Evolutionary conservation across 768 basidiomycete genomes (phyloP), one percentile per base, ranked within the genome.

Genomic region (Leucosporidium creatinivorum): DNA sequence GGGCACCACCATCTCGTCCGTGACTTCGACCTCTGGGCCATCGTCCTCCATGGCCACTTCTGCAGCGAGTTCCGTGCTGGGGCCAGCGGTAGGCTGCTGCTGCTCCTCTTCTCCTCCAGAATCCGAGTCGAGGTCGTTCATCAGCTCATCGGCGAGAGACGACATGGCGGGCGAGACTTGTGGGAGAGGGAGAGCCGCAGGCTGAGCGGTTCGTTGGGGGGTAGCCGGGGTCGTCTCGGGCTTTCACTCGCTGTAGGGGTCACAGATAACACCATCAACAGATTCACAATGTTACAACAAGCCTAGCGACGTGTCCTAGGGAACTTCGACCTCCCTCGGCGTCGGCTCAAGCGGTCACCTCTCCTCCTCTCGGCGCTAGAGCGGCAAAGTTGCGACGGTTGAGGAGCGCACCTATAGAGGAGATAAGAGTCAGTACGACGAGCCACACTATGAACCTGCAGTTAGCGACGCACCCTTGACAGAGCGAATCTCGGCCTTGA

Each of bases 81-180:
- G 60, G 8, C 48, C 60, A 8, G 60, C 48, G 17, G 15, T 10
- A 8, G 26, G 48, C 25, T 63, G 58, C 28, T 75, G 75, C 39
- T 80, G 78, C 56, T 85, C 83, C 48, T 44, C 49, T 82, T 47
- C 61, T 58, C 50, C 55, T 39, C 39, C 67, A 1, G 10, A n/a
- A 47, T 54, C 69, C 64, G 91, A 83, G 56, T 93, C 91, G 19
- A 96, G 86, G 79, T 96, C 93, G 36, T 91, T 91, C 21, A 96
- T 81, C 23, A 97, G 86, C 77, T 94, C 91, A 79, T 97, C 88
- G 26, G 91, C 94, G 33, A 97, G 85, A 19, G 55, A 57, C 7
- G 55, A 31, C 28, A 30, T 57, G 17, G 26, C 17, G 28, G 19
- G 50, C 50, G 50, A 19, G 50, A 51, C 8, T 23, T 23, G 50